phyloP scores from a whole-genome alignment of 345 rosid genomes.

The Clarkia xantiana region DNA sequence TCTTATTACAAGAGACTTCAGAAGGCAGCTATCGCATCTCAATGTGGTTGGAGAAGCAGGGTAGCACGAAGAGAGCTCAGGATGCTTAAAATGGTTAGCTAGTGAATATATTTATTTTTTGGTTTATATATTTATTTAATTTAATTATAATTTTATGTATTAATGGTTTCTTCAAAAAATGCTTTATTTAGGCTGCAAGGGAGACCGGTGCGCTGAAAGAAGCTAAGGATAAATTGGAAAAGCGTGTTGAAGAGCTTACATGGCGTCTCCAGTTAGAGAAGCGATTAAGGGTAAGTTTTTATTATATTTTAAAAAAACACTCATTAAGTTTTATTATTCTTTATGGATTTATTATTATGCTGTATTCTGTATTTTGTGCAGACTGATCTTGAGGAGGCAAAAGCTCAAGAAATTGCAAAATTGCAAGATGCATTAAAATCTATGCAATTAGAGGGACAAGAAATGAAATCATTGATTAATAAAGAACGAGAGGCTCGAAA shows the following conservation, averaged over 20 bases:
- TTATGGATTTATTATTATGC: not conserved
- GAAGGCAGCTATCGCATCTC: constrained; percentile 63
- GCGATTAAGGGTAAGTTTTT: constrained; percentile 62
- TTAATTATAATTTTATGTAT: no score
- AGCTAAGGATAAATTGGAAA: constrained; percentile 88
- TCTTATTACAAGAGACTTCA: constrained; percentile 73
- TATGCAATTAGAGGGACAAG: constrained; percentile 48
- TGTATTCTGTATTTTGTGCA: constrained; percentile 16
- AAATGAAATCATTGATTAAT: constrained; percentile 37
- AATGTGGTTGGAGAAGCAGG: constrained; percentile 97
- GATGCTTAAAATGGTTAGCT: constrained; percentile 70
- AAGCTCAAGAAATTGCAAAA: constrained; percentile 62
- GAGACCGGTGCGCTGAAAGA: constrained; percentile 93
- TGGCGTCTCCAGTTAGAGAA: constrained; percentile 94
- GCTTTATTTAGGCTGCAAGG: constrained; percentile 55
- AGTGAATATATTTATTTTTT: not conserved
- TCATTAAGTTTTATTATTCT: not conserved
- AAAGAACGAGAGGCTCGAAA: constrained; percentile 76
- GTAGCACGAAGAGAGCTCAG: constrained; percentile 88
- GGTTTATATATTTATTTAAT: not conserved
- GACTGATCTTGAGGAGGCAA: constrained; percentile 91
- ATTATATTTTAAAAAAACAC: not conserved
- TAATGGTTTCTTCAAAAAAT: not conserved
- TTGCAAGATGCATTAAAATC: constrained; percentile 53
- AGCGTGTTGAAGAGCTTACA: constrained; percentile 96